Conservation (phyloP, 371 early-diverging fungal species). For the Choanephora cucurbitarum region DNA sequence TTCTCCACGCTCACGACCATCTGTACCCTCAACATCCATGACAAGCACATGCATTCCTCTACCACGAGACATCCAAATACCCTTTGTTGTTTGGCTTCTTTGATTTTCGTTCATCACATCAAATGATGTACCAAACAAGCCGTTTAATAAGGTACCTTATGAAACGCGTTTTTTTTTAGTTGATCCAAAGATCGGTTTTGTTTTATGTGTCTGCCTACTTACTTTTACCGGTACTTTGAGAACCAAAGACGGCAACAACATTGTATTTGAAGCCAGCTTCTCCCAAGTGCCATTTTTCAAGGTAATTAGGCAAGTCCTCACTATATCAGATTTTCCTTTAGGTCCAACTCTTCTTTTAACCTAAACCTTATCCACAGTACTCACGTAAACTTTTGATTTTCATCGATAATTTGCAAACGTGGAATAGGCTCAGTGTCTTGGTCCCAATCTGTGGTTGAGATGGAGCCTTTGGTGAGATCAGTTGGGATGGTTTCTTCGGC, state of each 20-base stretch:
- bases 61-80: slow-evolving; percentile 94
- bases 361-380: slow-evolving; percentile 10
- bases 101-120: slow-evolving; percentile 90
- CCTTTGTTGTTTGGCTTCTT: slow-evolving; percentile 94
- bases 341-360: not conserved
- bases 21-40: slow-evolving; percentile 98
- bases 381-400: slow-evolving; percentile 84
- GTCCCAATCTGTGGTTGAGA: slow-evolving; percentile 28
- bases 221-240: slow-evolving; percentile 98
- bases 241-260: slow-evolving; percentile 97
- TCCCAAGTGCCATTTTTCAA: slow-evolving; percentile 83
- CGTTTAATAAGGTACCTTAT: slow-evolving; percentile 91
- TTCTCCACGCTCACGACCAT: slow-evolving; percentile 98
- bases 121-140: slow-evolving; percentile 91
- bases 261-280: slow-evolving; percentile 94
- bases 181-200: not conserved
- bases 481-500: not conserved
- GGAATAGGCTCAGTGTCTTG: slow-evolving; percentile 40
- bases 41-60: slow-evolving; percentile 84
- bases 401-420: slow-evolving; percentile 84
- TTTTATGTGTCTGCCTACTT: slow-evolving; percentile 19
- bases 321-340: slow-evolving; percentile 37
- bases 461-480: slow-evolving; percentile 3
- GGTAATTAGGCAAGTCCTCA: slow-evolving; percentile 65
- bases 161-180: not conserved